phyloP scores from a whole-genome alignment of 2,329 filamentous ascomycete species.

The Colletotrichum aenigma region DNA sequence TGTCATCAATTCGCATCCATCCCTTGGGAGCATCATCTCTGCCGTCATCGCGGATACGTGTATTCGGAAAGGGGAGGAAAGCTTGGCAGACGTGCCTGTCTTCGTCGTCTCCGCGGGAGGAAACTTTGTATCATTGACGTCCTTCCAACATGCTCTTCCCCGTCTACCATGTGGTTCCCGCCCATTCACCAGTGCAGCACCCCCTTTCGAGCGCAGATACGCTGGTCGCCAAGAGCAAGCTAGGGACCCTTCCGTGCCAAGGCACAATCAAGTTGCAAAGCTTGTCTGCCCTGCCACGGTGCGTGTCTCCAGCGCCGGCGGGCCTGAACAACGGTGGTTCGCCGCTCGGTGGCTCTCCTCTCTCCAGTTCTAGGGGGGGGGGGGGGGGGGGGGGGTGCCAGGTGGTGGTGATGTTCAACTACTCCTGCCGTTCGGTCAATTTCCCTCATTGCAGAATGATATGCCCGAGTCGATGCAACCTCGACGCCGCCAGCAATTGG shows the following conservation, averaged over 20 bases:
- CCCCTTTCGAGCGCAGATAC: not conserved
- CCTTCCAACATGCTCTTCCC: not conserved
- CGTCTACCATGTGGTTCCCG: not conserved
- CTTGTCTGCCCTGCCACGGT: not conserved
- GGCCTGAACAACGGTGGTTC: not conserved
- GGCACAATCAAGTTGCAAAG: conserved; percentile 15
- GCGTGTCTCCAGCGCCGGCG: not conserved
- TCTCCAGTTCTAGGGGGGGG: not conserved
- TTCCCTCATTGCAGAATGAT: not conserved
- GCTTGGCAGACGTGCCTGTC: not conserved
- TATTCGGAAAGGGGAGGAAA: not conserved
- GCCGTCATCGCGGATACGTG: conserved; percentile 4
- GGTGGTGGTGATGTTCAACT: not conserved
- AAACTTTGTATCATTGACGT: not conserved
- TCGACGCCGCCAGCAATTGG: not conserved
- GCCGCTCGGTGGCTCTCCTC: not conserved
- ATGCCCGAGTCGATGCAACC: not conserved
- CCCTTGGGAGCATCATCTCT: not conserved
- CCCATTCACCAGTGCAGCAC: not conserved
- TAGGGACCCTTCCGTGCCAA: conserved; percentile 6
- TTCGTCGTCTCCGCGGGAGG: not conserved
- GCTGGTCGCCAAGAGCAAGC: not conserved
- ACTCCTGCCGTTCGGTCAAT: not conserved
- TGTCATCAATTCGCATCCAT: not conserved
- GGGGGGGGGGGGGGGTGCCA: not conserved